phyloP scores from a whole-genome alignment of 2,329 filamentous ascomycete genomes.

The Thyridium curvatum region DNA sequence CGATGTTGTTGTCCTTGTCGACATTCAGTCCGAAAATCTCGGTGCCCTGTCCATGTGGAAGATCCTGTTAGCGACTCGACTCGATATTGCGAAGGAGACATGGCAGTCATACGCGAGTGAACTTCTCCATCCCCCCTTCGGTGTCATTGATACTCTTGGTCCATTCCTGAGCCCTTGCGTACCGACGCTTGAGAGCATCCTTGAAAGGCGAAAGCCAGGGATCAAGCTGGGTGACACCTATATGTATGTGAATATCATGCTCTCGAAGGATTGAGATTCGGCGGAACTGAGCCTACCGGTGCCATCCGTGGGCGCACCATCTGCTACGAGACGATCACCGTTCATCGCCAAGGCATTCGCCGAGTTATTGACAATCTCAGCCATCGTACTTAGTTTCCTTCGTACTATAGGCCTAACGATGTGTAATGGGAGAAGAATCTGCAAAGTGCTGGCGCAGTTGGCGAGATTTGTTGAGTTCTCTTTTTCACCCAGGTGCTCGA shows the following conservation, averaged over 20 bases:
- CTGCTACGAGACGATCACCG: conserved; percentile 18
- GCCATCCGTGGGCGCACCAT: conserved; percentile 58
- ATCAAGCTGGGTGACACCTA: conserved; percentile 82
- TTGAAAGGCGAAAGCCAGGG: conserved; percentile 85
- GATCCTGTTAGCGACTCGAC: conserved; percentile 3
- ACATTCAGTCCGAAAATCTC: conserved; percentile 85
- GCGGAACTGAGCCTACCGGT: conserved; percentile 49
- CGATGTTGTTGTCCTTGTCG: conserved; percentile 73
- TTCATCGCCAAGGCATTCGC: conserved; percentile 36
- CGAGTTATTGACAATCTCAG: conserved; percentile 29
- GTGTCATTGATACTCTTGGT: conserved; percentile 74
- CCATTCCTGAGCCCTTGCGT: conserved; percentile 76
- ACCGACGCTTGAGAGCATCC: conserved; percentile 69
- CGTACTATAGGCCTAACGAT: too few relatives aligned
- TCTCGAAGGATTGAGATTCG: conserved; percentile 8
- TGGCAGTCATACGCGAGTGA: conserved; percentile 62
- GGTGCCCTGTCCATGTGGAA: conserved; percentile 59
- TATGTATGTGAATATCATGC: conserved; percentile 6
- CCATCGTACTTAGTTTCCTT: conserved; percentile 16
- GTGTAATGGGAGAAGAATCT: too few relatives aligned
- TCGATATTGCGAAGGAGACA: background rate
- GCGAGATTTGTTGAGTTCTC: too few relatives aligned
- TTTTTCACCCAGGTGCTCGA: too few relatives aligned
- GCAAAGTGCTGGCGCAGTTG: too few relatives aligned
- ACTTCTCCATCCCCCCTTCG: conserved; percentile 88